Base-by-base conservation (phyloP, 2,329 filamentous ascomycete species). In the Monosporascus sp. region DNA sequence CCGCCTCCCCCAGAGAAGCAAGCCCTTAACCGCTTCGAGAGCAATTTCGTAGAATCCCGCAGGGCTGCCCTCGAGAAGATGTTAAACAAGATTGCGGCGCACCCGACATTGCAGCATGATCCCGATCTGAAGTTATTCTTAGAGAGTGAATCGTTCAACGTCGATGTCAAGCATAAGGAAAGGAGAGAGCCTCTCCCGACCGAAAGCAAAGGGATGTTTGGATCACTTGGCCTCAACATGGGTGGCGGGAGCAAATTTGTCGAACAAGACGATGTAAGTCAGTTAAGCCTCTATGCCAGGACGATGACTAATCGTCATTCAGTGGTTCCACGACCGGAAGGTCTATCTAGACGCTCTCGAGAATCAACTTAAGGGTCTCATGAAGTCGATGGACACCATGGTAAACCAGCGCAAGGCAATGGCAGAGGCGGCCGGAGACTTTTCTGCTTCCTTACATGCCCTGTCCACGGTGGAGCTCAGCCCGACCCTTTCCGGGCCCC, bases 291-390 rank as follows among this genome's bases (percentile, higher is more conserved):
- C 17, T 17, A 28, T 15, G 11, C 14, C 48, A 48, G 47, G 18
- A 18, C 43, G 48, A 6, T 31, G 2, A 41, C 58, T 63, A 59
- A 70, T 51, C 5, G 35, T 31, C 9, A 28, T 7, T 28, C 55
- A 91, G 87, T 99, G 93, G 94, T 99, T 99, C 74, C 93, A 99
- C 64, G 94, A 99, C 62, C 91, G 94, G 57, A 90, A 87, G 65
- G 84, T 97, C 52, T 99, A 99, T 67, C 82, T 99, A 11, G 94
- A 99, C 69, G 92, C 92, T 5, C 80, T 97, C 38, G 92, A 97
- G 67, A 91, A 85, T 63, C 93, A 97, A 70, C 80, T 97, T 56
- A 96, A 92, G 69, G 87, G 89, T 9, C 78, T 97, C 17, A 80
- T 97, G 64, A 97, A 97, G 73, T 89, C 92, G 18, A 95, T 96